Conservation (phyloP, 306 rosid species). For the Luffa acutangula region DNA sequence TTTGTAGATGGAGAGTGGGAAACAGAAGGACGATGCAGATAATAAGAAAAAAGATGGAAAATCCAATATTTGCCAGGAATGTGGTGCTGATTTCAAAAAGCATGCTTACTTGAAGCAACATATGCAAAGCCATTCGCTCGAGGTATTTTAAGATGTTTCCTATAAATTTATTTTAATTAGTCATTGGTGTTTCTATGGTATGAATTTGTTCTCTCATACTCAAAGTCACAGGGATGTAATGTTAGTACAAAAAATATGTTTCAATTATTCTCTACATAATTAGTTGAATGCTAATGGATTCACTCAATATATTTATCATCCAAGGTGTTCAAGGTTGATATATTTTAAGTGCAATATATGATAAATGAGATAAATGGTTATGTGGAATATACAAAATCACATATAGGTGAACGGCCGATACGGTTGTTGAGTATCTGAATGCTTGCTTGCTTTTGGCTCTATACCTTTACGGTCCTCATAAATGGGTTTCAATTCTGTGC, state of each 20-base stretch:
- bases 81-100: constrained; percentile 59
- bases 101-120: constrained; percentile 65
- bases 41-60: constrained; percentile 6
- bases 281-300: neutral
- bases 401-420: neutral
- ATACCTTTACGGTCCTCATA: neutral
- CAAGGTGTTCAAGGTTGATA: neutral
- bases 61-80: constrained; percentile 50
- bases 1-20: constrained; percentile 42
- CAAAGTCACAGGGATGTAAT: neutral
- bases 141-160: constrained; percentile 33
- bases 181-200: neutral
- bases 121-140: constrained; percentile 63
- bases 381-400: neutral
- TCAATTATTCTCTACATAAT: neutral
- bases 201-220: neutral
- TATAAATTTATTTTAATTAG: neutral
- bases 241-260: neutral
- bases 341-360: neutral
- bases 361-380: neutral
- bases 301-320: neutral
- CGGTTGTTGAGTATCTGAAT: neutral
- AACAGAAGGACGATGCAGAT: constrained; percentile 13
- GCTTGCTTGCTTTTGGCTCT: neutral
- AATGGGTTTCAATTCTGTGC: neutral